Conservation (phyloP, 768 basidiomycete genomes). For the Krasilnikovozyma curviuscula region DNA sequence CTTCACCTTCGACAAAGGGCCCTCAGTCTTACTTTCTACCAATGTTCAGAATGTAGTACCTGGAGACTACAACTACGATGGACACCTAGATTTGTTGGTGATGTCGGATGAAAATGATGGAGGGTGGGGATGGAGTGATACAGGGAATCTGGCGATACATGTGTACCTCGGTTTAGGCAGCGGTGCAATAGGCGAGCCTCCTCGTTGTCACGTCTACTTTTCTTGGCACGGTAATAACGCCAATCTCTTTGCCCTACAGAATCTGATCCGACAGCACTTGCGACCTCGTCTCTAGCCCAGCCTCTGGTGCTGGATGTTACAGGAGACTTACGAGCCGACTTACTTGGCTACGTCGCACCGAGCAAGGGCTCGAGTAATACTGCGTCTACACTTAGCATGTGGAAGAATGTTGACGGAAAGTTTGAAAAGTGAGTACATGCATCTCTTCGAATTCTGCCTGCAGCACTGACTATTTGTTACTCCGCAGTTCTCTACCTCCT, state of each 20-base stretch:
- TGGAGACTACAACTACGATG: constrained; percentile 82
- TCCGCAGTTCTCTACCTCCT: neutral
- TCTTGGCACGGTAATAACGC: neutral
- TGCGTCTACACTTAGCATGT: constrained; percentile 38
- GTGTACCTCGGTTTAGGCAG: constrained; percentile 41
- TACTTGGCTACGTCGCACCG: constrained; percentile 45
- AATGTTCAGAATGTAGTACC: constrained; percentile 67
- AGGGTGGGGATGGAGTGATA: constrained; percentile 28
- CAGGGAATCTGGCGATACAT: constrained; percentile 38
- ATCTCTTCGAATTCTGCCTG: neutral
- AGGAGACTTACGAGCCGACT: constrained; percentile 73
- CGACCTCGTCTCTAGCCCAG: constrained; percentile 44
- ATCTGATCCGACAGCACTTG: constrained; percentile 2
- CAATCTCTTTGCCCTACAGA: constrained; percentile 9
- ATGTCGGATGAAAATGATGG: constrained; percentile 44
- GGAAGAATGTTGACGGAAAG: constrained; percentile 59
- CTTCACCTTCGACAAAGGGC: constrained; percentile 33
- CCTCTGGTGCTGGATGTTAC: constrained; percentile 72
- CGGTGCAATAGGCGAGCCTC: constrained; percentile 22
- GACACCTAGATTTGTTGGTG: constrained; percentile 71
- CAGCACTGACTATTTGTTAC: neutral
- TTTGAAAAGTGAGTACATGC: constrained; percentile 46
- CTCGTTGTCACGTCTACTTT: neutral
- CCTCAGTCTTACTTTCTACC: constrained; percentile 15
- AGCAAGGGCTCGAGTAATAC: constrained; percentile 20